Percentiles rank a stretch among this genome's conserved stretches.
phyloP scores from a whole-genome alignment of 768 basidiomycete species.

The Hygrophorus pudorinus region DNA sequence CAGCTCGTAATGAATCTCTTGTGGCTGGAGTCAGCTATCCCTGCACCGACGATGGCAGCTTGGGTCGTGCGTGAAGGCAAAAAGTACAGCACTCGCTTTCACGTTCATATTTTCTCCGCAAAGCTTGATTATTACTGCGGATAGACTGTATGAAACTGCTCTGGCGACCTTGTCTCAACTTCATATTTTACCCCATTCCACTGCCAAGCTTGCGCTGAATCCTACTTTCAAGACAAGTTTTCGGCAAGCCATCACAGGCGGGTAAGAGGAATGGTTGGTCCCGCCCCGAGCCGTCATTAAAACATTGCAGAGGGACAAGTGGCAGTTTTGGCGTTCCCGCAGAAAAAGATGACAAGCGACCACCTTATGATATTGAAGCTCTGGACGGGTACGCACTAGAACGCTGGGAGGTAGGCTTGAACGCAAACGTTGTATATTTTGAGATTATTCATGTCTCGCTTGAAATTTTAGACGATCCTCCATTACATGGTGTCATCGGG shows the following conservation, averaged over 20 bases:
- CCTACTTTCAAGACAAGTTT: slow-evolving; percentile 69
- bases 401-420: slow-evolving; percentile 58
- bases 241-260: slow-evolving; percentile 79
- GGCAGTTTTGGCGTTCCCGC: slow-evolving; percentile 81
- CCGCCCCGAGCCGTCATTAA: neutral
- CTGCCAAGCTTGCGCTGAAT: slow-evolving; percentile 60
- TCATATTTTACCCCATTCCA: slow-evolving; percentile 56
- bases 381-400: slow-evolving; percentile 79
- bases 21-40: slow-evolving; percentile 76
- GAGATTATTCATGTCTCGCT: neutral
- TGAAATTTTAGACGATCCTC: slow-evolving; percentile 65
- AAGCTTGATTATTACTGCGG: neutral
- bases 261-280: slow-evolving; percentile 35
- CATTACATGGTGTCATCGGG: slow-evolving; percentile 98
- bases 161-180: slow-evolving; percentile 52
- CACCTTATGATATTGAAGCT: slow-evolving; percentile 40
- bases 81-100: slow-evolving; percentile 36
- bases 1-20: slow-evolving; percentile 83
- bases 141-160: slow-evolving; percentile 64
- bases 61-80: slow-evolving; percentile 71
- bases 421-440: neutral
- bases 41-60: slow-evolving; percentile 54
- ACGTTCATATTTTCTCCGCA: slow-evolving; percentile 8
- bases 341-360: slow-evolving; percentile 51
- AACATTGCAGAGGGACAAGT: slow-evolving; percentile 50